Evolutionary conservation across 78 protist species (phyloP).

Genomic region (Emiliania huxleyi): DNA sequence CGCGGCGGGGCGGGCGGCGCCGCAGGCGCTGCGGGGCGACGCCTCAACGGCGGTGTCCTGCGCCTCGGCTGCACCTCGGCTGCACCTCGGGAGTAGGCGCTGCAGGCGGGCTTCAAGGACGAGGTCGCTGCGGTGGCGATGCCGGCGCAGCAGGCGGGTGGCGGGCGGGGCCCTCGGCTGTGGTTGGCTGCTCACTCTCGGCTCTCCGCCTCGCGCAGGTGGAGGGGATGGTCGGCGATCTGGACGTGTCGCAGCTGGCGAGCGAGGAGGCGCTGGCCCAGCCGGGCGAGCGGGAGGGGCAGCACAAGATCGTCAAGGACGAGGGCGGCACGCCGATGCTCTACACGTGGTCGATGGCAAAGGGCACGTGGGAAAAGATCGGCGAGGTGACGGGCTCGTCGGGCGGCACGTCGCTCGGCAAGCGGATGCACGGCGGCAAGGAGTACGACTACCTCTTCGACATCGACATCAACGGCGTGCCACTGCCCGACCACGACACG

Average conservation of each 20-base stretch:
- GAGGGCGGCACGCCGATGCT: not conserved
- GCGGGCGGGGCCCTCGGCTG: too few species aligned
- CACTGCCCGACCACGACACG: too few species aligned
- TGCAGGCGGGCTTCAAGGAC: not conserved
- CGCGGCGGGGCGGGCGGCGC: not conserved
- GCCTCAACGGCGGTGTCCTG: too few species aligned
- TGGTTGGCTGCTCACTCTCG: too few species aligned
- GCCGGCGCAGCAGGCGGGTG: not conserved
- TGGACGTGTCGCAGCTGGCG: conserved; percentile 47
- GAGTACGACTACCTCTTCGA: conserved; percentile 83
- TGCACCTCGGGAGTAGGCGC: too few species aligned
- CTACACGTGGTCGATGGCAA: conserved; percentile 40
- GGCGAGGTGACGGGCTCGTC: conserved; percentile 61
- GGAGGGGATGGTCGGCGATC: conserved; percentile 54
- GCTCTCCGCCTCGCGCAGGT: not conserved
- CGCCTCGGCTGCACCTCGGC: not conserved
- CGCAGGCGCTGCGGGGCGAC: too few species aligned
- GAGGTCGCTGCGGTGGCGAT: not conserved
- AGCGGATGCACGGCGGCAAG: conserved; percentile 56
- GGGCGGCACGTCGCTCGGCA: not conserved
- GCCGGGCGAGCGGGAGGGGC: conserved; percentile 71
- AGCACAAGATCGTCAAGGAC: conserved; percentile 53
- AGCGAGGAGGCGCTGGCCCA: conserved; percentile 16
- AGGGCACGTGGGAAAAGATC: conserved; percentile 60
- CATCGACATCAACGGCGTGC: conserved; percentile 66